Percentiles rank a stretch among this genome's conserved stretches.
Conservation (phyloP, 768 basidiomycete species). For the Trametes gibbosa region DNA sequence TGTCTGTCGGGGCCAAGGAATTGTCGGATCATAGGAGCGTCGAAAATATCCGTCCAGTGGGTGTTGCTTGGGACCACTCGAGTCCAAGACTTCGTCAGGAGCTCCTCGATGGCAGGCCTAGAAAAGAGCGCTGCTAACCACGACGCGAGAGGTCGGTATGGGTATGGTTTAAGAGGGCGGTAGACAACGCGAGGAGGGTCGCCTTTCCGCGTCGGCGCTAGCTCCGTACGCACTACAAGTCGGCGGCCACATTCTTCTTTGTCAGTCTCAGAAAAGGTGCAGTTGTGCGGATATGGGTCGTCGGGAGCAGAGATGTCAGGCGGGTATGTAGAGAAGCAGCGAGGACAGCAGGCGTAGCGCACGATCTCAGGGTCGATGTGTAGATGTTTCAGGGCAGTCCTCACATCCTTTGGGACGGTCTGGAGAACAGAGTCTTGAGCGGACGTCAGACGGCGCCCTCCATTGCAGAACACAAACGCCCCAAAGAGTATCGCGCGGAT, state of each 20-base stretch:
- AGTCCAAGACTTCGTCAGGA: background rate
- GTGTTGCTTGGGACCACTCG: background rate
- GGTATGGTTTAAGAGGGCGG: background rate
- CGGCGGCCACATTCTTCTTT: background rate
- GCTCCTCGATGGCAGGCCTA: background rate
- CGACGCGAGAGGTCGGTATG: background rate
- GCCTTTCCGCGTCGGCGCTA: background rate
- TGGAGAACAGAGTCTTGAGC: background rate
- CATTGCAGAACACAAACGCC: background rate
- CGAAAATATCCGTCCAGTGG: background rate
- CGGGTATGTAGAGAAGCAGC: background rate
- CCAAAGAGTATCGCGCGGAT: background rate
- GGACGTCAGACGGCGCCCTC: background rate
- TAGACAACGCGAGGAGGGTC: background rate
- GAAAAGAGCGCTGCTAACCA: background rate
- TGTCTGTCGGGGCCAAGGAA: background rate
- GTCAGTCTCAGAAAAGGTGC: background rate
- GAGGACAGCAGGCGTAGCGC: slow-evolving; percentile 1
- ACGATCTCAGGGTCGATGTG: background rate
- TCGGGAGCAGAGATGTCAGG: background rate
- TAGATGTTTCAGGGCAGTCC: background rate
- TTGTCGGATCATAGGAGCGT: background rate
- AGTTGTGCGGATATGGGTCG: background rate
- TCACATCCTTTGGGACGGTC: background rate
- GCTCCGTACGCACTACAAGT: background rate